Evolutionary conservation across 352 stramenopile species (phyloP), one percentile per base, ranked within the genome.

Genomic region (Pythium rishiriense): DNA sequence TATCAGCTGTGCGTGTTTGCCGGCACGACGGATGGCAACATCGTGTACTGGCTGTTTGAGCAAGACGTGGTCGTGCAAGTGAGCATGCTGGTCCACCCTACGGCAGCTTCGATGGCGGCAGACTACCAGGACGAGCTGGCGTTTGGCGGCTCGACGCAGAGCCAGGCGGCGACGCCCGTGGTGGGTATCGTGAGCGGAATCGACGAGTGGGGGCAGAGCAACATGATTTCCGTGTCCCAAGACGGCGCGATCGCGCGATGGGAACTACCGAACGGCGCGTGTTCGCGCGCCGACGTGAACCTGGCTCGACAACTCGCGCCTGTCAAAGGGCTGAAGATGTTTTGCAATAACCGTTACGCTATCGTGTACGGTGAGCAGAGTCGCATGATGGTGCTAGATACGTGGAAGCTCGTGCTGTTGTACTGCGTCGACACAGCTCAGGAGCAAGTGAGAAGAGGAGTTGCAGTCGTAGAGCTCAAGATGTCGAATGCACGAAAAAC

Each of bases 151-250:
- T 55, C 43, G 1, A 42, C 52, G 22, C 46, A 48, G n/a, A 28
- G 17, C 8, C 31, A n/a, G 33, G 22, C 12, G 2, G 47, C 59
- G 9, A 70, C 76, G 6, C 69, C 81, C 0, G 65, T 93, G 1
- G 81, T 88, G 39, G 74, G 81, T 0, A 76, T 93, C 25, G 68
- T 84, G 6, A 93, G 73, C 26, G 83, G 83, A 1, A 86, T 77
- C n/a, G 81, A 93, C 52, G 82, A 91, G 58, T 93, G 79, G 79
- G 85, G 83, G 2, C 82, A 93, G 45, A 85, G 75, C 62, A 88
- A 79, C n/a, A 64, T 92, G 26, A 59, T 93, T 0, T 83, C 85
- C 0, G 70, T 89, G 19, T 82, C 79, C 1, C 70, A 64, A 17
- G 79, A 81, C 42, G 85, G 85, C 9, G 75, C 71, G 4, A 42